A percentile compares a stretch with the other conserved stretches of the same genome.
Evolutionary conservation across 2,329 filamentous ascomycete species (phyloP).

Genomic region (Hypoxylon sp.): DNA sequence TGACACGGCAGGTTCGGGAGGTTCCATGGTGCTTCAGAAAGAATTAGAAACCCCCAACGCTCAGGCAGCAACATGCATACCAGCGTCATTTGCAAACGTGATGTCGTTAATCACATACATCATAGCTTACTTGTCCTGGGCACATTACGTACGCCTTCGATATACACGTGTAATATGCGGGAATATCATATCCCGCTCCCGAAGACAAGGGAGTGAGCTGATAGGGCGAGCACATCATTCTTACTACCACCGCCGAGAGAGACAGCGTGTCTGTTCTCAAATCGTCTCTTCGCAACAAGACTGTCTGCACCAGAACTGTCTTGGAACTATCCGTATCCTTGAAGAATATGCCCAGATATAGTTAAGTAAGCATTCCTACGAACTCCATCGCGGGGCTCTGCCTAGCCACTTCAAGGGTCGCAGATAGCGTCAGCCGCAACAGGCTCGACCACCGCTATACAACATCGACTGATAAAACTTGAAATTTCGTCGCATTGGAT

Average conservation of each 20-base stretch:
- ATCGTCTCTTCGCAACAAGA: constrained; percentile 17
- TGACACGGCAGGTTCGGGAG: constrained; percentile 38
- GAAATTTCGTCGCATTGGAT: constrained; percentile 26
- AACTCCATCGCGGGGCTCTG: constrained; percentile 42
- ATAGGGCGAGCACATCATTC: background rate
- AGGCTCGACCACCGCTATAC: constrained; percentile 26
- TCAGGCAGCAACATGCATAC: constrained; percentile 41
- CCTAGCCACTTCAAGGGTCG: constrained; percentile 16
- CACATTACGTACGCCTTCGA: constrained; percentile 38
- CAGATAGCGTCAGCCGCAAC: constrained; percentile 38
- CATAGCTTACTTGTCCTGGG: constrained; percentile 36
- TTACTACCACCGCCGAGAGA: constrained; percentile 7
- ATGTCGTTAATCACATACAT: constrained; percentile 32
- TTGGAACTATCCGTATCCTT: constrained; percentile 20
- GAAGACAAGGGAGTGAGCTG: constrained; percentile 13
- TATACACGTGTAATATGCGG: constrained; percentile 18
- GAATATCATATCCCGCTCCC: constrained; percentile 16
- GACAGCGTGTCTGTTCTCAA: background rate
- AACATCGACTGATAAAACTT: constrained; percentile 5
- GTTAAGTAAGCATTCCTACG: constrained; percentile 37
- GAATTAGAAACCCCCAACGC: constrained; percentile 30
- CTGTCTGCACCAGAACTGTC: constrained; percentile 6
- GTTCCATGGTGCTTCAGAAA: constrained; percentile 17
- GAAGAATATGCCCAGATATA: constrained; percentile 32
- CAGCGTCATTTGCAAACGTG: constrained; percentile 21